phyloP scores from a whole-genome alignment of 2,329 filamentous ascomycete species.

The Botrytis fragariae region DNA sequence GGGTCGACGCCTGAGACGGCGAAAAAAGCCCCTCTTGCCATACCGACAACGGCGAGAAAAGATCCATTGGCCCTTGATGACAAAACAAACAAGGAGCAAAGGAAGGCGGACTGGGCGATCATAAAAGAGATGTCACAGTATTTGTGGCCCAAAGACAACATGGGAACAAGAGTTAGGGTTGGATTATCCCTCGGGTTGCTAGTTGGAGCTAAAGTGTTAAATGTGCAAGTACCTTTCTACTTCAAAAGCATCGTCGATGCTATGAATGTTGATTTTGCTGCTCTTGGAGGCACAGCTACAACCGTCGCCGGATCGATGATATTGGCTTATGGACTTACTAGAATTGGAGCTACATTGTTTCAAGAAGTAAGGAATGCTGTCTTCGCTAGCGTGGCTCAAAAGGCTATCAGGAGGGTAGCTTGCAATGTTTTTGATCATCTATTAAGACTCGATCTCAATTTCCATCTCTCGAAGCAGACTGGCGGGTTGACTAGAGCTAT shows the following conservation, averaged over 20 bases:
- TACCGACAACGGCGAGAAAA: slow-evolving; percentile 33
- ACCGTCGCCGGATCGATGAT: slow-evolving; percentile 92
- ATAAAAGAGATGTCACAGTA: slow-evolving; percentile 98
- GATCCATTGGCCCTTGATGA: slow-evolving; percentile 64
- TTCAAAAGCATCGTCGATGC: slow-evolving; percentile 97
- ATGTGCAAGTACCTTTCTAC: slow-evolving; percentile 98
- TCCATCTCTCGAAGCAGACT: slow-evolving; percentile 92
- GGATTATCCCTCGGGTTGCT: slow-evolving; percentile 79
- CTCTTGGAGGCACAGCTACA: slow-evolving; percentile 81
- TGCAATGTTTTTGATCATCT: slow-evolving; percentile 91
- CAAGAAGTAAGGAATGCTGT: slow-evolving; percentile 94
- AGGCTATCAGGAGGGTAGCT: slow-evolving; percentile 88
- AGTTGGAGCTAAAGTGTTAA: slow-evolving; percentile 88
- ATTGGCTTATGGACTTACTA: slow-evolving; percentile 83
- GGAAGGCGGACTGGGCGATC: slow-evolving; percentile 96
- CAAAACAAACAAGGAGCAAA: slow-evolving; percentile 78
- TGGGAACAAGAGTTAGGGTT: slow-evolving; percentile 81
- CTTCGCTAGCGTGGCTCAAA: slow-evolving; percentile 95
- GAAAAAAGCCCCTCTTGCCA: slow-evolving; percentile 26
- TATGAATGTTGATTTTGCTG: slow-evolving; percentile 93
- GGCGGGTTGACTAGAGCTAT: slow-evolving; percentile 91
- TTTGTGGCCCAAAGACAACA: slow-evolving; percentile 88
- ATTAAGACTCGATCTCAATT: slow-evolving; percentile 83
- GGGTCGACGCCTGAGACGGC: slow-evolving; percentile 31
- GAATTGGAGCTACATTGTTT: slow-evolving; percentile 85